These are phyloP conservation scores for Lyophyllum decastes DNA, from an alignment of 768 basidiomycete genomes.

Conservation along the genomic window DNA sequence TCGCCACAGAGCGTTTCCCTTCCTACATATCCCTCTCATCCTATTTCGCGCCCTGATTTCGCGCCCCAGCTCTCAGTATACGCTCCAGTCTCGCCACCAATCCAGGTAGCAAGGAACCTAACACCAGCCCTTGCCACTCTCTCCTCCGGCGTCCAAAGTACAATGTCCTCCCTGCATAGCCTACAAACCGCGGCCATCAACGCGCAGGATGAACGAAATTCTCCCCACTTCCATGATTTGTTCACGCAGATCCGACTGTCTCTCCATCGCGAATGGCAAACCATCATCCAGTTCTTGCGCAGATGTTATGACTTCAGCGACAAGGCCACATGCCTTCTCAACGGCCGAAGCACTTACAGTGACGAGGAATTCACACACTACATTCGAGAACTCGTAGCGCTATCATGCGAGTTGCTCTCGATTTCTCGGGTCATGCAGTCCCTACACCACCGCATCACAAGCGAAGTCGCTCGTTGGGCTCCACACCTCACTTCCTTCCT, in stretches of 20 bases:
- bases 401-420: neutral
- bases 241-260: slow-evolving; percentile 1
- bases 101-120: neutral
- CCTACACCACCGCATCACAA: neutral
- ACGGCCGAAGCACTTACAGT: neutral
- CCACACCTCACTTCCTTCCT: neutral
- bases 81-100: neutral
- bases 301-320: slow-evolving; percentile 8
- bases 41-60: neutral
- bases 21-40: neutral
- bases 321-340: neutral
- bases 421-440: neutral
- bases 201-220: slow-evolving; percentile 6
- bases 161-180: slow-evolving; percentile 8
- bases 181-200: slow-evolving; percentile 8
- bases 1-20: neutral
- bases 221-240: neutral
- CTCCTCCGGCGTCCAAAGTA: slow-evolving; percentile 1
- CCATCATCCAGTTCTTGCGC: neutral
- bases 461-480: neutral
- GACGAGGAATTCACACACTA: slow-evolving; percentile 3
- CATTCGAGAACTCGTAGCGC: neutral
- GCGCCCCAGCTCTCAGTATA: neutral
- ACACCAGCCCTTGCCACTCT: neutral
- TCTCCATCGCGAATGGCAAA: slow-evolving; percentile 3